Conservation (phyloP, 257 asterid species). For the Hygrophila difformis region DNA sequence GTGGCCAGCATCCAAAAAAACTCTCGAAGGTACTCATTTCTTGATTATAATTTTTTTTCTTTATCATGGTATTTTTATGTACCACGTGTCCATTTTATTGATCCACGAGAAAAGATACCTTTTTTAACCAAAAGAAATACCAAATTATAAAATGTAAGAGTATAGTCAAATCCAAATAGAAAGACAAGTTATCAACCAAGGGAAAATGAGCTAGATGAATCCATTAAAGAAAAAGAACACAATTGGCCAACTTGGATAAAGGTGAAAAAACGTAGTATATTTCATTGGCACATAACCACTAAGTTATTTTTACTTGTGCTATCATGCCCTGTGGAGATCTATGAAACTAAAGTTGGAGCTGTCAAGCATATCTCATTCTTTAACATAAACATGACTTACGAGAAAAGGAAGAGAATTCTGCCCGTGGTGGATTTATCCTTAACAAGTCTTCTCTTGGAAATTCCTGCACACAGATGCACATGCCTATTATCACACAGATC, state of each 20-base stretch:
- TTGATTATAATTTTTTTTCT: too few relatives aligned
- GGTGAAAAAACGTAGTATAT: background rate
- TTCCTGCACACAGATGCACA: conserved; percentile 39
- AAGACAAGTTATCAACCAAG: background rate
- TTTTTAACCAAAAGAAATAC: too few relatives aligned
- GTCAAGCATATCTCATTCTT: background rate
- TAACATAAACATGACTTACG: conserved; percentile 29
- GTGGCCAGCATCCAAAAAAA: too few relatives aligned
- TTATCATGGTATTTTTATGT: too few relatives aligned
- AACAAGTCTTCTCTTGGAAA: conserved; percentile 58
- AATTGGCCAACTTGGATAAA: background rate
- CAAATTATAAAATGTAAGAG: background rate
- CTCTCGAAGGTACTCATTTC: too few relatives aligned
- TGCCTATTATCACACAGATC: too few relatives aligned
- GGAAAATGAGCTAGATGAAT: conserved; percentile 6
- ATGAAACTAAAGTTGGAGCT: conserved; percentile 2
- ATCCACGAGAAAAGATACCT: too few relatives aligned
- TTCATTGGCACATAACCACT: background rate
- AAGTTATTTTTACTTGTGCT: too few relatives aligned
- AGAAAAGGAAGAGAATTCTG: conserved; percentile 48
- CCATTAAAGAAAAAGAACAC: background rate
- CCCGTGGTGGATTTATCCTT: conserved; percentile 50
- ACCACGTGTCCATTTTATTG: too few relatives aligned
- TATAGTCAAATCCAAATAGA: background rate
- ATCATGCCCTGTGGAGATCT: too few relatives aligned